A percentile compares a stretch with the other conserved stretches of the same genome.
Evolutionary conservation across 768 basidiomycete genomes (phyloP).

Genomic region (Mycena rosella): DNA sequence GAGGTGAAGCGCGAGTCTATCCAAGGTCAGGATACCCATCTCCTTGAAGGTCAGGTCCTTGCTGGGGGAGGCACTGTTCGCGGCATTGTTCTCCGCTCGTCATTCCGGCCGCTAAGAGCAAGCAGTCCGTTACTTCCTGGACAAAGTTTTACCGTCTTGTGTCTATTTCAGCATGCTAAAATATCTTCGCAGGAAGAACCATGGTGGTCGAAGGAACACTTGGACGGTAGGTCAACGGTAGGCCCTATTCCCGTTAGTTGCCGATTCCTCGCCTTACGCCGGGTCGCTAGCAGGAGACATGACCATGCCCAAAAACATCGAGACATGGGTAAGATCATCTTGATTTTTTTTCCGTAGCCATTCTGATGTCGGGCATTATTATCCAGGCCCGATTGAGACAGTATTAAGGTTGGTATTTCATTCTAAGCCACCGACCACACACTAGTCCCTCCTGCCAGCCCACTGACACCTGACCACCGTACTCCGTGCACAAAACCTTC

Average conservation of each 20-base stretch:
- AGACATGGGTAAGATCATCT: neutral
- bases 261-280: neutral
- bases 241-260: neutral
- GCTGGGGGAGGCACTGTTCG: no score
- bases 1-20: no score
- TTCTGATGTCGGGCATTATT: neutral
- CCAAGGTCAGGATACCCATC: no score
- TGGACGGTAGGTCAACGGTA: neutral
- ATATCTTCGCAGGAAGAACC: constrained; percentile 53
- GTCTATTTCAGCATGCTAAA: neutral
- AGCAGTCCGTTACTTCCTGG: no score
- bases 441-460: no score
- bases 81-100: no score
- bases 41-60: no score
- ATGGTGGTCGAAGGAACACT: constrained; percentile 54
- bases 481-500: constrained; percentile 60
- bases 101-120: no score
- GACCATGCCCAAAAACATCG: neutral
- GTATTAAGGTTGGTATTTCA: neutral
- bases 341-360: neutral
- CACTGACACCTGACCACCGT: constrained; percentile 32
- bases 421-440: no score
- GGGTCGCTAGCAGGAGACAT: neutral
- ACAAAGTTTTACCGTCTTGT: neutral
- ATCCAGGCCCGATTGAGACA: neutral